Evolutionary conservation across 306 rosid genomes (phyloP), one percentile per base, ranked within the genome.

Genomic region (Prunus mume): DNA sequence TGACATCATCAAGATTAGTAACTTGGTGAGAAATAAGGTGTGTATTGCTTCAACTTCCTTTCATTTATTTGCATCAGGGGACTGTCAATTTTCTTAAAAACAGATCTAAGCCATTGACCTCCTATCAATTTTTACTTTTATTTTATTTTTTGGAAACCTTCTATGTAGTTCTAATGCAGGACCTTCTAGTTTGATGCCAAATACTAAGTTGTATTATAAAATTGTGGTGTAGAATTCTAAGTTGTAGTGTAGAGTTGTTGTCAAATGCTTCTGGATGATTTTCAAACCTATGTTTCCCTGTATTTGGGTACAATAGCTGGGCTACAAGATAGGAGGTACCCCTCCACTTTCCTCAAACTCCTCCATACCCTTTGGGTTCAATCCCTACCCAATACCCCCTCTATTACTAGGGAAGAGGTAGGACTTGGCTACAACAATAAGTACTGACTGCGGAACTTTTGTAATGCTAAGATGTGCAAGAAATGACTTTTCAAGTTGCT

Each of bases 1-100:
- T 64, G 99, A 92, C 78, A 85, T 92, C 64, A 89, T 95, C 71
- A 92, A 92, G 86, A 90, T 92, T 74, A 85, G 91, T n/a, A 88
- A 82, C 73, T 61, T 92, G 78, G 96, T 91, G 41, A 91, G 93
- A 71, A 90, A 82, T 50, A 92, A 91, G 97, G 99, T 92, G 71
- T 24, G 70, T 32, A 20, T 54, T 24, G 27, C 38, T 72, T 79
- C 32, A 25, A 5, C 19, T n/a, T 55, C 49, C 78, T 22, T 70
- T 30, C 2, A 5, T 50, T 67, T 43, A 25, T 14, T 58, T 58
- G 13, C 6, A 24, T 9, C 27, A 28, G 46, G 3, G 22, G 51
- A 10, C 32, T 52, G 8, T 30, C 7, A 7, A 6, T 10, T 66
- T 66, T 41, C 49, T 66, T 12, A 19, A 38, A 50, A 43, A 41